A percentile compares a stretch with the other conserved stretches of the same genome.
phyloP scores from a whole-genome alignment of 2,329 filamentous ascomycete species.

The Exophiala lecanii-corni region DNA sequence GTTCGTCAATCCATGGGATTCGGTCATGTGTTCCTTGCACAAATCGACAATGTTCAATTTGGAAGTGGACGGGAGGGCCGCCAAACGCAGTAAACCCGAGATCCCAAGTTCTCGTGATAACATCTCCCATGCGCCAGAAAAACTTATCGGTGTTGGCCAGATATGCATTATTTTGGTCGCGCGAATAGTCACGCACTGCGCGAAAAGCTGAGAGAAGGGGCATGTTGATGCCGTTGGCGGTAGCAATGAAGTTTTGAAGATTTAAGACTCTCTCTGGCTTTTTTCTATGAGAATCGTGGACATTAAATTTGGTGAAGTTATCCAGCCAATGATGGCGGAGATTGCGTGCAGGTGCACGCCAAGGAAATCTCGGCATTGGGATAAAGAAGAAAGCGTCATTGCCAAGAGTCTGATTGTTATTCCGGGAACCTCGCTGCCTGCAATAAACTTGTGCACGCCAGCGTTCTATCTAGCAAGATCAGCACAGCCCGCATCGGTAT shows the following conservation, averaged over 20 bases:
- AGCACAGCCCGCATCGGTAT: too few relatives aligned
- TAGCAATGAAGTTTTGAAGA: too few relatives aligned
- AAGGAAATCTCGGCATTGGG: too few relatives aligned
- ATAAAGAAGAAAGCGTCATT: too few relatives aligned
- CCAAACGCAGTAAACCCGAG: slow-evolving; percentile 63
- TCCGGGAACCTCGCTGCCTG: too few relatives aligned
- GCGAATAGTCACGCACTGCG: slow-evolving; percentile 4
- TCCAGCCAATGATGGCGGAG: too few relatives aligned
- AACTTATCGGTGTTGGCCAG: slow-evolving; percentile 29
- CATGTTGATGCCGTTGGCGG: background rate
- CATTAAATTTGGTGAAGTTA: too few relatives aligned
- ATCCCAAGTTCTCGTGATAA: slow-evolving; percentile 48
- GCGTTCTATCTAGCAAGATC: too few relatives aligned
- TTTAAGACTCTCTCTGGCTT: slow-evolving; percentile 1
- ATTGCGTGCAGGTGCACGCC: too few relatives aligned
- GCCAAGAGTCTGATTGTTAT: too few relatives aligned
- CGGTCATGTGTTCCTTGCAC: slow-evolving; percentile 44
- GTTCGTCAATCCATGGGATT: slow-evolving; percentile 62
- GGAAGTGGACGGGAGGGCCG: slow-evolving; percentile 65
- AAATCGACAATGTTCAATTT: slow-evolving; percentile 60
- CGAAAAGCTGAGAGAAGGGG: background rate
- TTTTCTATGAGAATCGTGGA: too few relatives aligned
- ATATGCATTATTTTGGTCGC: slow-evolving; percentile 3
- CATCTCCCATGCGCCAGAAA: slow-evolving; percentile 30
- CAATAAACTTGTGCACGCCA: too few relatives aligned